Base-by-base conservation (phyloP, 768 basidiomycete species). In the Dioszegia crocea region DNA sequence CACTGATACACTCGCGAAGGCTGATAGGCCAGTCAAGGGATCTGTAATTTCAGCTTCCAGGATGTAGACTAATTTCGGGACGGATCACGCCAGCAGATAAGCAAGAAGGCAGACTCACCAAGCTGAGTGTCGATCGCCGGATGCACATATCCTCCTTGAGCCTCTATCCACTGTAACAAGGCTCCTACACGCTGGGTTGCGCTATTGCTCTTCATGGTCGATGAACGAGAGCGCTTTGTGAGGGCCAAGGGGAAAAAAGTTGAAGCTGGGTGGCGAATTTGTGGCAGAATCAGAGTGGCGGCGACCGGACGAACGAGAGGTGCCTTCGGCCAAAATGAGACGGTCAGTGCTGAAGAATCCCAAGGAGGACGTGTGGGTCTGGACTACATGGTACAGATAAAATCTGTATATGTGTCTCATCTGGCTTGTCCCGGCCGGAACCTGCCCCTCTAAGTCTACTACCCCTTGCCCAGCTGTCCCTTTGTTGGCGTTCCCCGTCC, bases 1-100 rank as follows among this genome's bases (percentile, higher is more conserved):
- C 5, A 16, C 77, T 59, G 0, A 61, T 5, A 0, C 50, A 9
- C 0, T 61, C 2, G 76, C 51, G 59, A 66, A 77, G 41, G 70
- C 56, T 0, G 74, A 75, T 30, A 74, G 52, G 11, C 75, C 74
- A 17, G 56, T 67, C 4, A 33, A 27, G 0, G 61, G 39, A 48
- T 73, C 71, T 33, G 33, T 33, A 14, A 14, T 33, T 33, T 33
- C 33, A 33, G 33, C 33, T 70, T 51, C 31, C 4, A 23, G n/a
- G n/a, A n/a, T n/a, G n/a, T n/a, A n/a, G n/a, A n/a, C n/a, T n/a
- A 30, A 19, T 59, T 30, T 59, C 27, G 41, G 39, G 19, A 16
- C 21, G 9, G 8, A 23, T 4, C 24, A 9, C 12, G 47, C 29
- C 27, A n/a, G 27, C 40, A 10, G 33, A 26, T 23, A 52, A 16